Evolutionary conservation across 176 grass and related monocot species (phyloP).

Genomic region (Eleusine coracana): DNA sequence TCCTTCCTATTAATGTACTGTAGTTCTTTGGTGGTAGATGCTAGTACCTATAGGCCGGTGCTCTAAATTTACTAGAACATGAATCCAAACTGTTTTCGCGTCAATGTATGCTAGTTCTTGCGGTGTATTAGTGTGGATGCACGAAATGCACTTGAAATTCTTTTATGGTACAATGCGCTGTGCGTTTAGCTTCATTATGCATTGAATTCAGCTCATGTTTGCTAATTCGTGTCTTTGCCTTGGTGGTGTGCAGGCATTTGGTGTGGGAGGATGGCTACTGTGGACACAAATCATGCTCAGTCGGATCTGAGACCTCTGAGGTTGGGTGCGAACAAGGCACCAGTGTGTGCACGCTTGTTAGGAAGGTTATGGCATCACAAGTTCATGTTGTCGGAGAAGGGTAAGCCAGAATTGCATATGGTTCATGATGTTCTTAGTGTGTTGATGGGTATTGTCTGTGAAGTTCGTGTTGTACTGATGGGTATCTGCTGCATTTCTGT

Average conservation of each 20-base stretch:
- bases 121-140: background rate
- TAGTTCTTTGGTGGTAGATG: background rate
- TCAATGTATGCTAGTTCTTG: conserved; percentile 13
- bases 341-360: conserved; percentile 52
- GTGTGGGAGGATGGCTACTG: conserved; percentile 88
- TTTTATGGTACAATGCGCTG: conserved; percentile 14
- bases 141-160: background rate
- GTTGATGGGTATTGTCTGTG: background rate
- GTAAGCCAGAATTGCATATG: conserved; percentile 42
- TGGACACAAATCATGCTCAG: conserved; percentile 39
- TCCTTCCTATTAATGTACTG: conserved; percentile 40
- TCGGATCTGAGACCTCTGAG: conserved; percentile 49
- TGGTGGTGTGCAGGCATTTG: conserved; percentile 66
- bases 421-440: background rate
- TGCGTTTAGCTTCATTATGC: conserved; percentile 7
- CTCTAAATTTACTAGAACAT: conserved; percentile 36
- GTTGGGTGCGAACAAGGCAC: conserved; percentile 33
- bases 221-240: conserved; percentile 17
- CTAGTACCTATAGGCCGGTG: conserved; percentile 1
- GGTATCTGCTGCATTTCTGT: conserved; percentile 30
- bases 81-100: background rate
- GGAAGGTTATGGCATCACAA: conserved; percentile 63
- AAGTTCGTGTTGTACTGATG: conserved; percentile 25
- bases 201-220: conserved; percentile 16
- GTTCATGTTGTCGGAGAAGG: conserved; percentile 73